Percentiles rank a stretch among this genome's conserved stretches.
Evolutionary conservation across 2,329 filamentous ascomycete genomes (phyloP).

Genomic region (Trichoderma sp.): DNA sequence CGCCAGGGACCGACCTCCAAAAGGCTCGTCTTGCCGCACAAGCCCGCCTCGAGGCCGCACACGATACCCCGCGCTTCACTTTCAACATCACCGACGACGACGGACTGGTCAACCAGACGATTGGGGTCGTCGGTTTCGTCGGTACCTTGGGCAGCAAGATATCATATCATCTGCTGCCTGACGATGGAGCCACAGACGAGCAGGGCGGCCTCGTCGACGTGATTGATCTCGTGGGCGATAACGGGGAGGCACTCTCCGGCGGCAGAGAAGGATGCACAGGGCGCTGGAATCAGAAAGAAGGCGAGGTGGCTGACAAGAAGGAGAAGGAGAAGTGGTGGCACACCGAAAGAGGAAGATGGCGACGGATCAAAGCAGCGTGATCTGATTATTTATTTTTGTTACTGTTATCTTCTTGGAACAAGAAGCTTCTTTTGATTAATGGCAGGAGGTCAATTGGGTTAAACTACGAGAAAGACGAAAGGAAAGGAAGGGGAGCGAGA

Average conservation of each 20-base stretch:
- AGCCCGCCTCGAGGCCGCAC: constrained; percentile 60
- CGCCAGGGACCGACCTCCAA: constrained; percentile 48
- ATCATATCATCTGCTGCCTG: constrained; percentile 60
- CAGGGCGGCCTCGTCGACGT: constrained; percentile 58
- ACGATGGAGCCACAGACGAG: constrained; percentile 57
- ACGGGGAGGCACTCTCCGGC: constrained; percentile 46
- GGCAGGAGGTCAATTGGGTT: not conserved
- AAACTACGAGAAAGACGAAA: not conserved
- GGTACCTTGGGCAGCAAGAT: constrained; percentile 62
- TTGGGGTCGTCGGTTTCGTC: constrained; percentile 61
- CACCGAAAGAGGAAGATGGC: constrained; percentile 51
- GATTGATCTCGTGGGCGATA: constrained; percentile 50
- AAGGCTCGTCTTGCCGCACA: constrained; percentile 65
- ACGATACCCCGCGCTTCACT: constrained; percentile 53
- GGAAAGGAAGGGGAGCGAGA: not conserved
- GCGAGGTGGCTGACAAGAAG: constrained; percentile 44
- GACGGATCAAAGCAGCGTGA: constrained; percentile 26
- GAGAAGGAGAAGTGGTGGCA: constrained; percentile 55
- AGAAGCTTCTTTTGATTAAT: not conserved
- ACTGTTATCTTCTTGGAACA: not conserved
- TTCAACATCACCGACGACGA: constrained; percentile 59
- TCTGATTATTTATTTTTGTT: constrained; percentile 6
- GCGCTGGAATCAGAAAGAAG: constrained; percentile 47
- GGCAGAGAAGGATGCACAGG: constrained; percentile 47
- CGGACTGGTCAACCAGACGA: constrained; percentile 52